Evolutionary conservation across 768 basidiomycete species (phyloP).

Genomic region (Mrakia hoshinonis): DNA sequence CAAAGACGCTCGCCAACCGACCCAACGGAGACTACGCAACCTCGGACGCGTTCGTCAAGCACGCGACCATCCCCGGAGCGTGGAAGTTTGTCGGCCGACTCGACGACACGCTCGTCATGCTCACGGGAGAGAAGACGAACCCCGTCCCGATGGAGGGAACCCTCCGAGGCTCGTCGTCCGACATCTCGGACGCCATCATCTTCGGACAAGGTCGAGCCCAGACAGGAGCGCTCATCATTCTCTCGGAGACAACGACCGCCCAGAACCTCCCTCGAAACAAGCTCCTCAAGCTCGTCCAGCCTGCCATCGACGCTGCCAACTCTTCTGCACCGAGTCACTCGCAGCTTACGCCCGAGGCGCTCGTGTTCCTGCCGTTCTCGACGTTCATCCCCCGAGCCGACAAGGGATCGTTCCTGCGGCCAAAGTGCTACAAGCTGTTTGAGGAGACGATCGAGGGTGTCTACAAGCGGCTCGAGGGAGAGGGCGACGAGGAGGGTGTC

Average conservation of each 20-base stretch:
- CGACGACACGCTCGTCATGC: constrained; percentile 50
- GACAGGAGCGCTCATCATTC: constrained; percentile 49
- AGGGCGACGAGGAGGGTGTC: constrained; percentile 28
- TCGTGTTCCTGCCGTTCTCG: constrained; percentile 47
- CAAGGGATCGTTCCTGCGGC: constrained; percentile 50
- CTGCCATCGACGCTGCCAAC: constrained; percentile 50
- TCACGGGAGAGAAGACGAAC: constrained; percentile 52
- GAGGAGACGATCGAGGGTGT: constrained; percentile 45
- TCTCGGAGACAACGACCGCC: constrained; percentile 39
- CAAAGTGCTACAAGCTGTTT: constrained; percentile 50
- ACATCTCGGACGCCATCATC: constrained; percentile 50
- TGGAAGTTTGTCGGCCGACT: constrained; percentile 52
- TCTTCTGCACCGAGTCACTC: constrained; percentile 51
- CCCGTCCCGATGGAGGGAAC: constrained; percentile 35
- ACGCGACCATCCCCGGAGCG: constrained; percentile 42
- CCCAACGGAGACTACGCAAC: constrained; percentile 53
- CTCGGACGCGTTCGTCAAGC: constrained; percentile 50
- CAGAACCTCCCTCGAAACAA: constrained; percentile 37
- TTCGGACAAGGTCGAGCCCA: constrained; percentile 50
- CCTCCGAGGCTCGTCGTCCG: constrained; percentile 46
- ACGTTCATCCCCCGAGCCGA: constrained; percentile 50
- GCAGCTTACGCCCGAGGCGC: constrained; percentile 48
- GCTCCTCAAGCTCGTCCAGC: constrained; percentile 43
- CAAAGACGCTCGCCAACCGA: constrained; percentile 44
- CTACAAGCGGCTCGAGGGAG: constrained; percentile 45